Evolutionary conservation across 176 grass and related monocot species (phyloP).

Genomic region (Zoysia pacifica): DNA sequence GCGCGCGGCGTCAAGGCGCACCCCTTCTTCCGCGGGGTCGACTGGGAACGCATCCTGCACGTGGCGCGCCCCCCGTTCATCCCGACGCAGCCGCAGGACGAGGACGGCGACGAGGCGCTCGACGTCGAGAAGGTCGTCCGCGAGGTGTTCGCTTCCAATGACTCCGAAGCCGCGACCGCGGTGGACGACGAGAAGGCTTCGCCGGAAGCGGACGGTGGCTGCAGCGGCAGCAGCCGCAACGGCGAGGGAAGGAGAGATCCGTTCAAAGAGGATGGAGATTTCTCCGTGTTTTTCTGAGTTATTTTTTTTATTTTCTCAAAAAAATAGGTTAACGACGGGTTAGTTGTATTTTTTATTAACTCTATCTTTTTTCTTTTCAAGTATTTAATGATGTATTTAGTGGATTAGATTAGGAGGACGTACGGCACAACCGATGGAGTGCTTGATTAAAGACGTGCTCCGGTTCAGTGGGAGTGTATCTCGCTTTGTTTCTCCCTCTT

Average conservation of each 20-base stretch:
- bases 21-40: conserved; percentile 77
- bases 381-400: conserved; percentile 2
- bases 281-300: conserved; percentile 59
- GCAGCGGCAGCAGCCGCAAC: neutral
- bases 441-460: conserved; percentile 38
- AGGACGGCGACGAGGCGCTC: conserved; percentile 39
- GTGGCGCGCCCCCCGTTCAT: conserved; percentile 88
- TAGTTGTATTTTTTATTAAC: neutral
- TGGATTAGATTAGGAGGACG: neutral
- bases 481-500: neutral
- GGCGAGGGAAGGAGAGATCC: conserved; percentile 40
- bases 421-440: conserved; percentile 14
- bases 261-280: conserved; percentile 55
- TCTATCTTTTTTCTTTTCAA: neutral
- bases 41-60: conserved; percentile 72
- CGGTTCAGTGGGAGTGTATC: neutral
- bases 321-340: neutral
- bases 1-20: conserved; percentile 67
- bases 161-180: neutral
- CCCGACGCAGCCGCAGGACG: conserved; percentile 37
- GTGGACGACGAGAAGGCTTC: neutral
- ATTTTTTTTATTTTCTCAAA: neutral
- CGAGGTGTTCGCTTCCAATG: conserved; percentile 61
- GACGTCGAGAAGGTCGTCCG: conserved; percentile 88
- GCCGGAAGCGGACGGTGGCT: neutral